phyloP scores from a whole-genome alignment of 129 eudicot species.

The Daucus carota region DNA sequence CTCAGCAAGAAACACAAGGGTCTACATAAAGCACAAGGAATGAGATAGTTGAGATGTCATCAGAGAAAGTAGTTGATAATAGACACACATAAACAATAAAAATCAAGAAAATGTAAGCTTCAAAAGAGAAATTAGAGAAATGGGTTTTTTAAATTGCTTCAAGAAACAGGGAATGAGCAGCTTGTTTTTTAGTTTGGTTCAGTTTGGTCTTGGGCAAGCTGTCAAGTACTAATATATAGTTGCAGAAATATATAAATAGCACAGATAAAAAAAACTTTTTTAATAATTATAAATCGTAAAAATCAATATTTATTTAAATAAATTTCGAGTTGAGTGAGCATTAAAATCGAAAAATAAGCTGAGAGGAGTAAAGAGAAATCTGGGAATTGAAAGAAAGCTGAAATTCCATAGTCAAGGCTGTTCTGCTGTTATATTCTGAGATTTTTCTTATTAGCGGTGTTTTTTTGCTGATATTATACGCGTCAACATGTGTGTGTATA shows the following conservation, averaged over 20 bases:
- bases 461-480: too few species aligned
- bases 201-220: constrained; percentile 26
- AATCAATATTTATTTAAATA: too few species aligned
- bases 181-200: constrained; percentile 16
- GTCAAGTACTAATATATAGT: constrained; percentile 2
- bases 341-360: too few species aligned
- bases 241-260: too few species aligned
- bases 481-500: too few species aligned
- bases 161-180: constrained; percentile 28
- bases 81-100: background rate
- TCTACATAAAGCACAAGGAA: background rate
- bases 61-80: constrained; percentile 36
- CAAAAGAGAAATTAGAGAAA: constrained; percentile 13
- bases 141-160: constrained; percentile 38
- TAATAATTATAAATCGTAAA: too few species aligned
- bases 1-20: background rate
- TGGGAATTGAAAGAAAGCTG: background rate
- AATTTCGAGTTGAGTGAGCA: too few species aligned
- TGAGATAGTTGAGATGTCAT: constrained; percentile 44
- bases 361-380: too few species aligned
- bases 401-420: constrained; percentile 7
- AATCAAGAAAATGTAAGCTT: constrained; percentile 15
- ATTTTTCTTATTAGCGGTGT: too few species aligned
- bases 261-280: too few species aligned
- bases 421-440: background rate